phyloP scores from a whole-genome alignment of 2,329 filamentous ascomycete genomes.

The Seiridium unicorne region DNA sequence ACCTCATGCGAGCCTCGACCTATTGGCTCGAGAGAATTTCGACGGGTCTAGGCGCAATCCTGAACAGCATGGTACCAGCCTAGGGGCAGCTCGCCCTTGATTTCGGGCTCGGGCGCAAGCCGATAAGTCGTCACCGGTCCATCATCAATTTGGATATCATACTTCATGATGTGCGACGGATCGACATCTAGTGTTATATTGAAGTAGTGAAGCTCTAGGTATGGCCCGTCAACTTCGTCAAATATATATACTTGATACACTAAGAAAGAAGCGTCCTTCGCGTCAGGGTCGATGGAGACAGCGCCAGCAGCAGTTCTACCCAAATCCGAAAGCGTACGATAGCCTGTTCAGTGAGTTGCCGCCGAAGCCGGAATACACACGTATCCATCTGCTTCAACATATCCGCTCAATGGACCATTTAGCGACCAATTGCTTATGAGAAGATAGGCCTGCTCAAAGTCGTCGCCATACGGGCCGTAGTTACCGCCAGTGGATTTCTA shows the following conservation, averaged over 20 bases:
- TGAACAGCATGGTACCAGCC: slow-evolving; percentile 49
- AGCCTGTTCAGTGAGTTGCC: slow-evolving; percentile 14
- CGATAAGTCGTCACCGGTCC: slow-evolving; percentile 27
- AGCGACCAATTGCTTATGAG: slow-evolving; percentile 18
- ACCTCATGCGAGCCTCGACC: slow-evolving; percentile 26
- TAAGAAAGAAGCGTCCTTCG: slow-evolving; percentile 1
- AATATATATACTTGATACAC: slow-evolving; percentile 30
- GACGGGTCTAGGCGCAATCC: slow-evolving; percentile 47
- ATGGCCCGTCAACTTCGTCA: slow-evolving; percentile 12
- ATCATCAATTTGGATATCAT: slow-evolving; percentile 48
- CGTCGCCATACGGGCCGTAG: slow-evolving; percentile 17
- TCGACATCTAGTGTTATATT: slow-evolving; percentile 47
- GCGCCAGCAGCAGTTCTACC: slow-evolving; percentile 24
- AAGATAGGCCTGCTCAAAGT: slow-evolving; percentile 33
- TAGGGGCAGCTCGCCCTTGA: slow-evolving; percentile 40
- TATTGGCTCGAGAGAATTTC: slow-evolving; percentile 24
- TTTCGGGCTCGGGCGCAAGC: slow-evolving; percentile 37
- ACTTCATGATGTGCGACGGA: slow-evolving; percentile 46
- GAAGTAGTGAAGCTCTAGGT: slow-evolving; percentile 24
- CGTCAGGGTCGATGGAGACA: slow-evolving; percentile 17
- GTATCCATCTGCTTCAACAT: slow-evolving; percentile 31
- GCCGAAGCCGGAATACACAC: slow-evolving; percentile 30
- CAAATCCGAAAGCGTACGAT: slow-evolving; percentile 26
- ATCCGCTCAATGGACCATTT: slow-evolving; percentile 20
- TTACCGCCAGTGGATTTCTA: slow-evolving; percentile 33